These are phyloP conservation scores for Nelumbo lutea DNA, from an alignment of 164 flowering plant species.

Conservation along the genomic window DNA sequence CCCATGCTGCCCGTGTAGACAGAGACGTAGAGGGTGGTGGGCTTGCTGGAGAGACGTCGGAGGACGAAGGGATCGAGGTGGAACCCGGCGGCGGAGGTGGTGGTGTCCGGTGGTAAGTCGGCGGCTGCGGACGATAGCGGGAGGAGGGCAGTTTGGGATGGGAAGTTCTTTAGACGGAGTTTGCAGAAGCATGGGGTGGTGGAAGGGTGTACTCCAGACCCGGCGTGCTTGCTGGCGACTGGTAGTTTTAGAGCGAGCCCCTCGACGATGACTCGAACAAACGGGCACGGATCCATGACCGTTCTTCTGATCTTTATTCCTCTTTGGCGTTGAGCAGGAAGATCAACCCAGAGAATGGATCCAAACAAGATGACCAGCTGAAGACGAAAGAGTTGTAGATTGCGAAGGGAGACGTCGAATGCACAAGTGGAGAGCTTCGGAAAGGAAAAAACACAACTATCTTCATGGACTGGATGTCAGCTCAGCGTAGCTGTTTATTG, in stretches of 20 bases:
- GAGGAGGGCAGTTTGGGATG: conserved; percentile 67
- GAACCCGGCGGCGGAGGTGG: conserved; percentile 45
- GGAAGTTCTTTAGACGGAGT: conserved; percentile 45
- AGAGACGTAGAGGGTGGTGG: conserved; percentile 39
- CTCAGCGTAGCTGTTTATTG: neutral
- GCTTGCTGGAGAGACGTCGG: conserved; percentile 48
- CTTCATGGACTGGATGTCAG: conserved; percentile 1
- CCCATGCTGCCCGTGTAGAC: conserved; percentile 69
- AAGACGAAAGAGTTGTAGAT: neutral
- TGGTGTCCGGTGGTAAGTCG: conserved; percentile 36
- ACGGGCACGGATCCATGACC: conserved; percentile 89
- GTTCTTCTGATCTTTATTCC: neutral
- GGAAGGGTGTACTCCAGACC: conserved; percentile 51
- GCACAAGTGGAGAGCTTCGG: neutral
- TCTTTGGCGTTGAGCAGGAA: too few relatives aligned
- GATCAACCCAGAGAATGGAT: too few relatives aligned
- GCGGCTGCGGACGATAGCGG: conserved; percentile 38
- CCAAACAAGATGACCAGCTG: too few relatives aligned
- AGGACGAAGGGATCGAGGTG: conserved; percentile 57
- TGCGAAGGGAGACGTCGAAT: neutral
- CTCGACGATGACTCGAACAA: conserved; percentile 65
- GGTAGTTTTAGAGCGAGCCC: conserved; percentile 80
- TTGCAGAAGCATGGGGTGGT: conserved; percentile 76
- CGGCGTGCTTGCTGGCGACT: conserved; percentile 37
- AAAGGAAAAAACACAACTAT: neutral